Base-by-base conservation (phyloP, 768 basidiomycete genomes). In the Podaxis sp. region DNA sequence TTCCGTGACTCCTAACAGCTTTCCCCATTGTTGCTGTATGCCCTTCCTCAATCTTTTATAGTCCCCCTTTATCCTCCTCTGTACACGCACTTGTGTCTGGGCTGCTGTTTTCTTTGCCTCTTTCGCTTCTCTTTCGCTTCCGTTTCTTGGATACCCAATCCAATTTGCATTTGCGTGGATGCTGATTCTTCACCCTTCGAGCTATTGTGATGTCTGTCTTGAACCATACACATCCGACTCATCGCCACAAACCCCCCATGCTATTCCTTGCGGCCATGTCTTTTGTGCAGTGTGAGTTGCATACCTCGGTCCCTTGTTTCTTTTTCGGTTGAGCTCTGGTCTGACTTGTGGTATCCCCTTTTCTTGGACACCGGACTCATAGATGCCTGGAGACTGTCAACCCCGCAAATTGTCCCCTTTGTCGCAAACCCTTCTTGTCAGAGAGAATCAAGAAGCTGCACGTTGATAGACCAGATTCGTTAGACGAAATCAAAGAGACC, bases 191-290 rank as follows among this genome's bases (percentile, higher is more conserved):
- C 87, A 90, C 72, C 79, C 87, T 4, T 79, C 85, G 37, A 90
- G 88, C 66, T 80, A 78, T 62, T 91, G 90, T 76, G 90, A 91
- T 71, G 84, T 91, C 65, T 91, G 90, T 71, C 76, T 89, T 62
- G 86, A 88, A 58, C 73, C 76, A 27, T 89, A 89, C 70, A 72
- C 79, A 46, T 84, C 82, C 74, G 75, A 81, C 42, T 76, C 76
- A 25, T 70, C 77, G 40, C 71, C 75, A 44, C 79, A 79, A 66
- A 76, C 81, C 50, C 89, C 89, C 4, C 83, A 88, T 70, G 86
- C 83, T 11, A 90, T 91, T 63, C 81, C 85, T 32, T 92, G 90
- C 67, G 90, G 90, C 40, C 88, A 91, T 71, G 81, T 89, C 38
- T 90, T 91, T 76, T 91, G 89, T 69, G 76, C 77, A 68, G 71